Percentiles rank a stretch among this genome's conserved stretches.
phyloP scores from a whole-genome alignment of 2,329 filamentous ascomycete genomes.

The Trichophyton benhamiae region DNA sequence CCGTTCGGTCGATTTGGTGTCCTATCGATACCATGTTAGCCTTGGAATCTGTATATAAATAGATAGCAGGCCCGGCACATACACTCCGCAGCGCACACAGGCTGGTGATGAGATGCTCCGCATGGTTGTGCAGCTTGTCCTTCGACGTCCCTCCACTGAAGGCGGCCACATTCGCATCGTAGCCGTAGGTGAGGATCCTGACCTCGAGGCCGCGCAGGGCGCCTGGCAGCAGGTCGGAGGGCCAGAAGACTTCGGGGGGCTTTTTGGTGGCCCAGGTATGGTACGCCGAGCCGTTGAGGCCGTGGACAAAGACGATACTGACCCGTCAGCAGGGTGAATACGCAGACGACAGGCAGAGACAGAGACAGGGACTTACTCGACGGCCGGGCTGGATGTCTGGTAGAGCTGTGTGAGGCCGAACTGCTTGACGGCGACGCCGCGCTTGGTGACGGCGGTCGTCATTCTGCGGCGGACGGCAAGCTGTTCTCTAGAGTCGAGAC shows the following conservation, averaged over 20 bases:
- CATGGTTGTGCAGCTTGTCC: conserved; percentile 58
- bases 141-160: conserved; percentile 45
- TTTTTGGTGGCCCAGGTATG: conserved; percentile 47
- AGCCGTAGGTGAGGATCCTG: conserved; percentile 60
- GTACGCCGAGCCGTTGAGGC: conserved; percentile 53
- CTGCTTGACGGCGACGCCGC: conserved; percentile 21
- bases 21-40: conserved; percentile 16
- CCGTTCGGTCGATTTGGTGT: conserved; percentile 40
- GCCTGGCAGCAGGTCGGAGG: conserved; percentile 51
- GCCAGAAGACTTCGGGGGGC: conserved; percentile 50
- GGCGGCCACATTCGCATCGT: conserved; percentile 52
- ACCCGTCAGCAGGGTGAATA: not conserved
- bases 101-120: conserved; percentile 53
- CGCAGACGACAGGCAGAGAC: not conserved
- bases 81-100: conserved; percentile 51
- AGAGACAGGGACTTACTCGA: conserved; percentile 22
- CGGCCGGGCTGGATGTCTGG: conserved; percentile 26
- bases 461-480: not conserved
- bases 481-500: not conserved
- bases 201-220: conserved; percentile 47
- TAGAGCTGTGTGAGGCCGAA: conserved; percentile 34
- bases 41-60: not conserved
- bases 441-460: conserved; percentile 4
- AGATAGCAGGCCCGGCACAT: conserved; percentile 11
- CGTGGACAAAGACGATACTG: conserved; percentile 56